phyloP scores from a whole-genome alignment of 495 filamentous ascomycete species.

The Penicillium roqueforti region DNA sequence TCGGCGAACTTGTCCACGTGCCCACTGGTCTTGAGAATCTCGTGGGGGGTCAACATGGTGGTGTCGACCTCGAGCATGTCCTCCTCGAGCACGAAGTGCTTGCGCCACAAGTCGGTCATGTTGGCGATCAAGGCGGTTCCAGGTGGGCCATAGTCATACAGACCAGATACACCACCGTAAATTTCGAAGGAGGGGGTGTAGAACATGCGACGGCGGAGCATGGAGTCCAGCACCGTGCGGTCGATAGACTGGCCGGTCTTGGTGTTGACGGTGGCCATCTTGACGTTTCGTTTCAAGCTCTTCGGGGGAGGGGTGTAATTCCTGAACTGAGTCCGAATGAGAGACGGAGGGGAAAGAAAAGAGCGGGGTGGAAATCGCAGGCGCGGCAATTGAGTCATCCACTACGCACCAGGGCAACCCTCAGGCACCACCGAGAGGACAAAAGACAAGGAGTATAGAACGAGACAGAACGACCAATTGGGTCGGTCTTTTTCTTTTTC shows the following conservation, averaged over 20 bases:
- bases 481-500: neutral
- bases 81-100: constrained; percentile 86
- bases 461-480: constrained; percentile 11
- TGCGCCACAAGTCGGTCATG: constrained; percentile 87
- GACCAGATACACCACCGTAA: constrained; percentile 81
- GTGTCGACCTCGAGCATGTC: constrained; percentile 90
- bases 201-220: constrained; percentile 84
- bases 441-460: constrained; percentile 6
- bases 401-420: constrained; percentile 23
- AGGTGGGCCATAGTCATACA: constrained; percentile 82
- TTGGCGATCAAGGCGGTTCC: constrained; percentile 77
- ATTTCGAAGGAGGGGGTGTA: constrained; percentile 94
- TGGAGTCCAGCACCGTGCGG: constrained; percentile 69
- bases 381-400: constrained; percentile 47
- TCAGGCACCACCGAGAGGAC: constrained; percentile 19
- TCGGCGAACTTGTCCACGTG: constrained; percentile 98
- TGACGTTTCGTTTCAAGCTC: constrained; percentile 31
- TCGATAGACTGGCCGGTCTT: constrained; percentile 87
- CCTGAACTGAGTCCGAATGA: constrained; percentile 18
- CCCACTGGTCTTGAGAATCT: constrained; percentile 91
- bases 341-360: constrained; percentile 37
- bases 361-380: constrained; percentile 32
- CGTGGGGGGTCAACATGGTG: constrained; percentile 78
- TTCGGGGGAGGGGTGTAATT: constrained; percentile 28
- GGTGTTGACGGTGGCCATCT: constrained; percentile 65